A percentile compares a stretch with the other conserved stretches of the same genome.
phyloP scores from a whole-genome alignment of 2,329 filamentous ascomycete genomes.

The Ramichloridium luteum region DNA sequence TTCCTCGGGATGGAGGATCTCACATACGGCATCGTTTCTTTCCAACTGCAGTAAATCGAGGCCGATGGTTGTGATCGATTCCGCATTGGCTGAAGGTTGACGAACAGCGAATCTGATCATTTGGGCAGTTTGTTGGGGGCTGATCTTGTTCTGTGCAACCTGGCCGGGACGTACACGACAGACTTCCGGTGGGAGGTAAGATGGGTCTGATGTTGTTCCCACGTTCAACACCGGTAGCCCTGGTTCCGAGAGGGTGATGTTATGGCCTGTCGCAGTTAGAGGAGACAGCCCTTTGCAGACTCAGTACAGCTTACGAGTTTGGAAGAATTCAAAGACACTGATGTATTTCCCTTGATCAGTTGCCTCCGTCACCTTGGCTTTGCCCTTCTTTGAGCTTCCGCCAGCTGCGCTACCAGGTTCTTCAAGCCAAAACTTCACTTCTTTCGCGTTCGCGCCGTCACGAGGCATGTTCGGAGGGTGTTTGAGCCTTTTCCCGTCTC shows the following conservation, averaged over 20 bases:
- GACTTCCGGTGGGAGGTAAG: conserved; percentile 55
- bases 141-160: conserved; percentile 51
- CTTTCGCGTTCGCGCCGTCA: conserved; percentile 34
- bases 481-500: no score
- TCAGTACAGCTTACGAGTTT: no score
- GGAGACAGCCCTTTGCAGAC: no score
- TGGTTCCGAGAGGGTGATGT: conserved; percentile 36
- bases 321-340: conserved; percentile 6
- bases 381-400: no score
- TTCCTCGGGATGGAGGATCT: conserved; percentile 28
- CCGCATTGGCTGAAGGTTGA: conserved; percentile 52
- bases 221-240: conserved; percentile 48
- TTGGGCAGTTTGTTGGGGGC: conserved; percentile 44
- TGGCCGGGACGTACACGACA: conserved; percentile 48
- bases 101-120: conserved; percentile 68
- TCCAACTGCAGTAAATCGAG: conserved; percentile 21
- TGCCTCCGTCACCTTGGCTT: no score
- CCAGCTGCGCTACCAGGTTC: no score
- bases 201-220: conserved; percentile 44
- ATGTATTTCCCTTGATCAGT: no score
- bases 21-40: conserved; percentile 18
- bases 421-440: conserved; percentile 50
- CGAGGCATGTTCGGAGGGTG: no score
- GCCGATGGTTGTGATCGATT: conserved; percentile 41
- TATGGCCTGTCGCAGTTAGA: no score